phyloP scores from a whole-genome alignment of 176 grass and related monocot genomes.

The Thalia dealbata region DNA sequence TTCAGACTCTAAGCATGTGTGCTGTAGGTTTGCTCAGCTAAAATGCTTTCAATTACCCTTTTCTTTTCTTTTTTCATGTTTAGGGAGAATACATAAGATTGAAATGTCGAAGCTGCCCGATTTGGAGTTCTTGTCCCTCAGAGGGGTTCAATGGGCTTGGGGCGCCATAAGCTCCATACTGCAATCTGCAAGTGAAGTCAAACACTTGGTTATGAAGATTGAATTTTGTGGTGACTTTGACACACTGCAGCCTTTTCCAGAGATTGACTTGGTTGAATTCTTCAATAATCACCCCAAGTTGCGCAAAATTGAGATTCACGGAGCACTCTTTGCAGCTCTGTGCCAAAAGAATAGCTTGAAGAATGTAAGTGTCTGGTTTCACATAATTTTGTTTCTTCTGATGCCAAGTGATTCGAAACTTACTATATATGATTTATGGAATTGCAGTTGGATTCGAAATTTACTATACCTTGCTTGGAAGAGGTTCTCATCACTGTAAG shows the following conservation, averaged over 20 bases:
- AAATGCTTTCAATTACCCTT: neutral
- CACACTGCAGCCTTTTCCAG: conserved; percentile 67
- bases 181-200: conserved; percentile 52
- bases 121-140: conserved; percentile 53
- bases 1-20: neutral
- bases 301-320: conserved; percentile 80
- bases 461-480: conserved; percentile 74
- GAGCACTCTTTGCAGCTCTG: conserved; percentile 86
- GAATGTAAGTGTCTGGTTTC: conserved; percentile 31
- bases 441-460: conserved; percentile 66
- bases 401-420: neutral
- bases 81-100: conserved; percentile 68
- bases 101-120: conserved; percentile 61
- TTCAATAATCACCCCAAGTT: conserved; percentile 74
- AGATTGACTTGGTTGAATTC: conserved; percentile 80
- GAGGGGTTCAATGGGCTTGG: conserved; percentile 93
- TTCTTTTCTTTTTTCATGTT: conserved; percentile 3
- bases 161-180: conserved; percentile 53
- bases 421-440: neutral
- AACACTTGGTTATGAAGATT: conserved; percentile 83
- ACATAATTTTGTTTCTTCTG: neutral
- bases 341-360: conserved; percentile 93
- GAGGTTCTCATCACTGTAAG: conserved; percentile 82
- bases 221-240: conserved; percentile 87
- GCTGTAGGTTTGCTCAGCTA: no score